Conservation (phyloP, 306 rosid genomes). For the Cajanus cajan region DNA sequence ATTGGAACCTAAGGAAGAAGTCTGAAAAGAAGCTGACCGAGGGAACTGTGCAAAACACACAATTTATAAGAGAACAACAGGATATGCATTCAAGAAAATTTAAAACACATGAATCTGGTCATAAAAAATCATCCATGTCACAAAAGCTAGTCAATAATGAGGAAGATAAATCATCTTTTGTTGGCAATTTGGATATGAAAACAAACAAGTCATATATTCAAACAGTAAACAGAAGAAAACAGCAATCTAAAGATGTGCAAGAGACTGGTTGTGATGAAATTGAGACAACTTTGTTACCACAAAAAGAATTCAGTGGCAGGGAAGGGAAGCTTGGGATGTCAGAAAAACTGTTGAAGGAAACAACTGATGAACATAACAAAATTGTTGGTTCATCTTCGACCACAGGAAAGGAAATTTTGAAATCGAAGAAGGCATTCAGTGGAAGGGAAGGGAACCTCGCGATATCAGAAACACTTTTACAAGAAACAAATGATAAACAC, state of each 20-base stretch:
- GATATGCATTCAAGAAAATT: conserved; percentile 37
- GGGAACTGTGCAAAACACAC: conserved; percentile 38
- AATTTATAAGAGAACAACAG: conserved; percentile 42
- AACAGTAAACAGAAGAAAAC: conserved; percentile 44
- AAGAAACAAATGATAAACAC: conserved; percentile 38
- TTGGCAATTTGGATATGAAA: conserved; percentile 36
- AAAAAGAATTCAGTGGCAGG: conserved; percentile 28
- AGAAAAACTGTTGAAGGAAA: conserved; percentile 39
- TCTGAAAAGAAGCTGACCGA: conserved; percentile 61
- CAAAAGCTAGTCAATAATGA: conserved; percentile 41
- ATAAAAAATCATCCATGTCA: conserved; percentile 47
- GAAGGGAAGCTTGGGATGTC: conserved; percentile 45
- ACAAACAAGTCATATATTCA: conserved; percentile 42
- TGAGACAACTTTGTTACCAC: conserved; percentile 35
- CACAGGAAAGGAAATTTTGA: conserved; percentile 33
- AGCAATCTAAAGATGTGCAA: conserved; percentile 35
- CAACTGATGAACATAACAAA: conserved; percentile 32
- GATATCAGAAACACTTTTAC: conserved; percentile 35
- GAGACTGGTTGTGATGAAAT: conserved; percentile 35
- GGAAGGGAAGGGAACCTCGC: conserved; percentile 44
- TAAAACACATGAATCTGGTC: conserved; percentile 40
- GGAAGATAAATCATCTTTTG: conserved; percentile 46
- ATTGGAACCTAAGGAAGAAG: conserved; percentile 64
- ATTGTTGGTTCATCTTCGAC: conserved; percentile 30
- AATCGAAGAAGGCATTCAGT: conserved; percentile 32